Evolutionary conservation across 805 yeast species (phyloP), one percentile per base, ranked within the genome.

Genomic region (Monosporozyma yasuniensis): DNA sequence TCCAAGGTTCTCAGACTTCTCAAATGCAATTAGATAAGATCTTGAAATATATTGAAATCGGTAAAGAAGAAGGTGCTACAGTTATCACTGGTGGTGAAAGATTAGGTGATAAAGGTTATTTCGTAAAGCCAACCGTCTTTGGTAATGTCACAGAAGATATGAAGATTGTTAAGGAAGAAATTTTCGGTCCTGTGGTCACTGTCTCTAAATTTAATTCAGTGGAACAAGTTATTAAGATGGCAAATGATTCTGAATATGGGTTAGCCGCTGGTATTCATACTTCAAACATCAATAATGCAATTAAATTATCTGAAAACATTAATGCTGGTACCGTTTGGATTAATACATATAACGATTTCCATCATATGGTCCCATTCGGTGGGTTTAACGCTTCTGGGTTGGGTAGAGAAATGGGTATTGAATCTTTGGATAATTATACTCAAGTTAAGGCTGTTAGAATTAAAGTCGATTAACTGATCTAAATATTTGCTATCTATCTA

Each of bases 1-100:
- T 76, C 74, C 95, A 89, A 75, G 98, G 98, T 63, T 91, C 98
- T 42, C 96, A 90, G 72, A 87, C 90, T 53, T 84, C 93, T 53
- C 73, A 80, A 66, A 73, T 72, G 54, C 98, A 90, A 75, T 75
- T 83, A 66, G 81, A 84, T 60, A 84, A 83, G 72, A 81, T 91
- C 54, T 72, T 90, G 69, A 72, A 73, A 49, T 90, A 84, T 70
- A 83, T 90, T 62, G 81, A 87, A 59, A 66, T 73, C 44, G 97
- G 96, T 67, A 74, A 79, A 68, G 70, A 76, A 22, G 95, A 88
- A 71, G 97, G 97, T 67, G 96, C 96, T 47, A 77, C 75, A 52
- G 65, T 84, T 57, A 68, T 83, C 49, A 68, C 83, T 50, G 93
- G 91, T 69, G 91, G 91, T 75, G 75, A 72, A 54, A 74, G 82